Base-by-base conservation (phyloP, 805 yeast species). In the Candida qinlingensis region DNA sequence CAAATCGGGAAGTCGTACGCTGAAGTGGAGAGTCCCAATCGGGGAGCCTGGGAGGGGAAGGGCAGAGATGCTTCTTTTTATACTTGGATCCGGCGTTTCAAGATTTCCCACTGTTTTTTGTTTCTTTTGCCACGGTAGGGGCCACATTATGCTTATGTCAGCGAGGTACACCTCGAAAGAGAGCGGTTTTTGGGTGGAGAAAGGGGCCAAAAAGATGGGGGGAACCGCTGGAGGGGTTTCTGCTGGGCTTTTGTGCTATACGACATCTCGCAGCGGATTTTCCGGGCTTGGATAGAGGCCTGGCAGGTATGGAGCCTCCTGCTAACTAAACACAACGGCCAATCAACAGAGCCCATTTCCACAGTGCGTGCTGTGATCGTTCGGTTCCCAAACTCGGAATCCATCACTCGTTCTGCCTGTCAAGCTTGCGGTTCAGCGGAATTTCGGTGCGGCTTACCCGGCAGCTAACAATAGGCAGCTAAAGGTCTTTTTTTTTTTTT, bases 361-460 rank as follows among this genome's bases (percentile, higher is more conserved):
- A n/a, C 41, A 38, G 41, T 6, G 28, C 13, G 41, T 6, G 28
- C 13, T 13, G 41, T 38, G 41, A 45, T 42, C 29, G 28, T 37
- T 48, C 51, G 48, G 48, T 34, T 42, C 52, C 52, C 37, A 31
- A 13, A 11, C 12, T 45, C 52, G 52, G 52, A 43, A 13, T 47
- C 50, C 50, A 47, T 47, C 47, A 47, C 40, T 47, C 47, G 43
- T 43, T 42, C 39, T 19, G n/a, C 39, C 41, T 47, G 46, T 42
- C 50, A 42, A 42, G 6, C 11, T 7, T 29, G 33, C 50, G 50
- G 50, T 42, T 47, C 36, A 42, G 33, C 42, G 50, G 50, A 42
- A 27, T 25, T 41, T 31, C 12, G 12, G 30, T 29, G 41, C 12
- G n/a, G 34, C 19, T 19, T 19, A 19, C 19, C 19, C 19, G 19